phyloP scores from a whole-genome alignment of 2,329 filamentous ascomycete species.

The Neofusicoccum sp. region DNA sequence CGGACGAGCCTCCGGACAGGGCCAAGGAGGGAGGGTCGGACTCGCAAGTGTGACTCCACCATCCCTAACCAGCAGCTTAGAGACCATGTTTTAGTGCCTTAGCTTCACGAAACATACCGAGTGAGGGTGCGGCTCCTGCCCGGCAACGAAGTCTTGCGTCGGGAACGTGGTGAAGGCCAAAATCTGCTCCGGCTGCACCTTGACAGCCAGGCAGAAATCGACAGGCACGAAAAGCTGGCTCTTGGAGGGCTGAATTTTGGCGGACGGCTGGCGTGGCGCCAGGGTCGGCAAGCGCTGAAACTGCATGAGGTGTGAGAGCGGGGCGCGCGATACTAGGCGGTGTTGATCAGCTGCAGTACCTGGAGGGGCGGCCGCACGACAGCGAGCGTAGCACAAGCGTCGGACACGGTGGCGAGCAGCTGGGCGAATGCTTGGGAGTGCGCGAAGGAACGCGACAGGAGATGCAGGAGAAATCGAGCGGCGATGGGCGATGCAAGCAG shows the following conservation, averaged over 20 bases:
- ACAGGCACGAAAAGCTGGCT: not conserved
- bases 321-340: not conserved
- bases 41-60: slow-evolving; percentile 18
- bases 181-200: slow-evolving; percentile 15
- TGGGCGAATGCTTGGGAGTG: not conserved
- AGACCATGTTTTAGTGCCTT: no score
- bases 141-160: slow-evolving; percentile 4
- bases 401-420: not conserved
- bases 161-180: slow-evolving; percentile 9
- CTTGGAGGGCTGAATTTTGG: slow-evolving; percentile 3
- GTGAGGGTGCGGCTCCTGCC: slow-evolving; percentile 18
- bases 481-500: not conserved
- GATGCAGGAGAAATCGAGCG: not conserved
- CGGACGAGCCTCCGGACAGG: slow-evolving; percentile 24
- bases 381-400: slow-evolving; percentile 1
- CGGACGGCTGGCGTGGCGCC: not conserved
- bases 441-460: not conserved
- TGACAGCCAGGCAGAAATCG: slow-evolving; percentile 15
- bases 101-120: not conserved
- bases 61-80: not conserved
- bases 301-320: not conserved
- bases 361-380: not conserved
- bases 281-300: not conserved
- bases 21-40: slow-evolving; percentile 18
- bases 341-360: not conserved